Evolutionary conservation across 345 rosid species (phyloP), one percentile per base, ranked within the genome.

Genomic region (Aquilaria yunnanensis): DNA sequence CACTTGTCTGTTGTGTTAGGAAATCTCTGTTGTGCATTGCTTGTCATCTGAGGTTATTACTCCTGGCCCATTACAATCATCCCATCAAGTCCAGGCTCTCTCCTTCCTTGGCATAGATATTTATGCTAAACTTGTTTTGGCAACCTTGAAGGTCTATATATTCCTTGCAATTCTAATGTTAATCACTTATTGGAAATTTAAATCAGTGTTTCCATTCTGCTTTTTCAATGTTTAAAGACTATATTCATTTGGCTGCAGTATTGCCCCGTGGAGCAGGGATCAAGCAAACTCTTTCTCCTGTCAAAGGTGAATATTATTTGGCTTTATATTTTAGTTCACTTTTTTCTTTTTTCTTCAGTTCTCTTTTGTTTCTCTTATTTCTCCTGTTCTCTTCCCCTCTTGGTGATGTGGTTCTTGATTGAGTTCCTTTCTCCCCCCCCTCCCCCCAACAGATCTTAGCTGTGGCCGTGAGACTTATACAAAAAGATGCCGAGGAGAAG

Each of bases 91-190:
- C 49, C 95, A 83, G 72, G 75, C 68, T 74, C 77, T 90, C 45
- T 88, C 94, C 10, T 90, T 94, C 67, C 82, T 86, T 70, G 90
- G 85, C 37, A 88, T 94, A 10, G 99, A 94, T 74, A 81, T 86
- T 13, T 94, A 83, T 84, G 91, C 96, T 37, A 90, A 87, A 70
- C 95, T 94, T 50, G 83, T 90, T 14, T 74, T 75, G 60, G 82
- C 96, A 53, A 78, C 85, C 54, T 62, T 77, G 57, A 75, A 74
- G 85, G 93, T 86, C 52, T 23, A 16, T 13, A 32, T 65, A 29
- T 56, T 33, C 30, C 46, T 51, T 10, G 43, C 37, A 10, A n/a
- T 48, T 65, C n/a, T 9, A 47, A 14, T 57, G 37, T 3, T 37
- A 37, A 37, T 37, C 23, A 23, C 54, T 32, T 10, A 32, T 62